Evolutionary conservation across 768 basidiomycete species (phyloP).

Genomic region (Botryobasidium botryosum): DNA sequence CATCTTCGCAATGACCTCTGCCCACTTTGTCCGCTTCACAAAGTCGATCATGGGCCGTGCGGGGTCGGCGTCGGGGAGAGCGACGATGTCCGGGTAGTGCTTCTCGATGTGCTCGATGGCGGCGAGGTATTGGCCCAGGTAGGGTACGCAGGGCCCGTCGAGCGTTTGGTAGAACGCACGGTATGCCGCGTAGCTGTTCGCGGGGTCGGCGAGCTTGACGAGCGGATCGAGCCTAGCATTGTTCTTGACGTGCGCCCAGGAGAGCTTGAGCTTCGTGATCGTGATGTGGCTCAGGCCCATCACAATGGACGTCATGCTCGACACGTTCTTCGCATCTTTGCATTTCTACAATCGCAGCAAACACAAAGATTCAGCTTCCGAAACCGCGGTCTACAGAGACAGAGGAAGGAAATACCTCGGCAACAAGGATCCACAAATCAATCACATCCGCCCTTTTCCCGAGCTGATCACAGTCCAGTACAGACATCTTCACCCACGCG

Average conservation of each 20-base stretch:
- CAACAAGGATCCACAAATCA: slow-evolving; percentile 63
- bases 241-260: slow-evolving; percentile 4
- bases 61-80: background rate
- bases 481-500: slow-evolving; percentile 48
- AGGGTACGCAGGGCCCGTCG: slow-evolving; percentile 6
- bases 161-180: slow-evolving; percentile 2
- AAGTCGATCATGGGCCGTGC: slow-evolving; percentile 1
- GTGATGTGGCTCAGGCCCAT: background rate
- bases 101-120: background rate
- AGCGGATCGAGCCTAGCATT: slow-evolving; percentile 4
- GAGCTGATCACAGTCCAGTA: slow-evolving; percentile 34
- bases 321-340: slow-evolving; percentile 2
- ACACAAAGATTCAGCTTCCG: background rate
- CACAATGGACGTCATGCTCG: slow-evolving; percentile 3
- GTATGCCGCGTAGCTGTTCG: slow-evolving; percentile 4
- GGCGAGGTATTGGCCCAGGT: slow-evolving; percentile 3
- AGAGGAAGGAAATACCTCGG: slow-evolving; percentile 38
- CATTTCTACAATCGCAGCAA: slow-evolving; percentile 3
- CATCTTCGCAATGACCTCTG: slow-evolving; percentile 10
- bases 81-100: slow-evolving; percentile 2
- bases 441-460: slow-evolving; percentile 39
- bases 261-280: slow-evolving; percentile 1
- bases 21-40: slow-evolving; percentile 5
- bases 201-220: slow-evolving; percentile 3
- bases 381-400: background rate